Conservation (phyloP, 305 asterid species). For the Lippia alba region DNA sequence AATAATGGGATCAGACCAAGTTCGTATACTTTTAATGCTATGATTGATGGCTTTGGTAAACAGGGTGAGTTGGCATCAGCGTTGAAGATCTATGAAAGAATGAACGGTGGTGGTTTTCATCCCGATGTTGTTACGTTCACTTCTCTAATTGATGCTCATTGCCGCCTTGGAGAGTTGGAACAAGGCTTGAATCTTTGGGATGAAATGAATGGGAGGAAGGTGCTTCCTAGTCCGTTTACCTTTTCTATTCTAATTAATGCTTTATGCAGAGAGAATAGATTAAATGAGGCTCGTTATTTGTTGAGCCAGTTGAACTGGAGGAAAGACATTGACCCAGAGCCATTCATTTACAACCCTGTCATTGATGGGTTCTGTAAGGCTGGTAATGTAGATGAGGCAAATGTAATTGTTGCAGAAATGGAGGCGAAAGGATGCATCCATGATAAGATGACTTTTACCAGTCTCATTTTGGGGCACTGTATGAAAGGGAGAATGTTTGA, state of each 20-base stretch:
- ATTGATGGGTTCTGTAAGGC: conserved; percentile 86
- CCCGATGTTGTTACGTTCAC: conserved; percentile 90
- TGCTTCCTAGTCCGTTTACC: conserved; percentile 68
- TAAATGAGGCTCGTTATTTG: conserved; percentile 73
- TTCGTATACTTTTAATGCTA: conserved; percentile 62
- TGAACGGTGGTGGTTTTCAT: conserved; percentile 47
- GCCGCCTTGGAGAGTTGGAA: conserved; percentile 71
- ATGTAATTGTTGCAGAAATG: conserved; percentile 71
- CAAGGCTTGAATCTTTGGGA: conserved; percentile 65
- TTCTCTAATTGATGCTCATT: conserved; percentile 72
- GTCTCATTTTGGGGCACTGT: conserved; percentile 87
- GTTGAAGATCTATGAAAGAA: conserved; percentile 47
- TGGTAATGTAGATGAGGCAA: conserved; percentile 79
- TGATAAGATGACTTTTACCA: conserved; percentile 86
- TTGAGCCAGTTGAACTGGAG: conserved; percentile 60
- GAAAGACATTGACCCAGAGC: conserved; percentile 64
- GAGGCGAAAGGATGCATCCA: conserved; percentile 73
- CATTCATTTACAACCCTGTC: conserved; percentile 85
- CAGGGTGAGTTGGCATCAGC: conserved; percentile 70
- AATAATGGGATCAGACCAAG: conserved; percentile 58
- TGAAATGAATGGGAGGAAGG: conserved; percentile 64
- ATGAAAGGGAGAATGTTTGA: conserved; percentile 93
- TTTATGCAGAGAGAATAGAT: conserved; percentile 73
- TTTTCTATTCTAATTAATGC: conserved; percentile 72
- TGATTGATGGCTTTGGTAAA: conserved; percentile 83